Percentiles rank a stretch among this genome's conserved stretches.
Evolutionary conservation across 2,329 filamentous ascomycete species (phyloP).

Genomic region (Fusarium sp.): DNA sequence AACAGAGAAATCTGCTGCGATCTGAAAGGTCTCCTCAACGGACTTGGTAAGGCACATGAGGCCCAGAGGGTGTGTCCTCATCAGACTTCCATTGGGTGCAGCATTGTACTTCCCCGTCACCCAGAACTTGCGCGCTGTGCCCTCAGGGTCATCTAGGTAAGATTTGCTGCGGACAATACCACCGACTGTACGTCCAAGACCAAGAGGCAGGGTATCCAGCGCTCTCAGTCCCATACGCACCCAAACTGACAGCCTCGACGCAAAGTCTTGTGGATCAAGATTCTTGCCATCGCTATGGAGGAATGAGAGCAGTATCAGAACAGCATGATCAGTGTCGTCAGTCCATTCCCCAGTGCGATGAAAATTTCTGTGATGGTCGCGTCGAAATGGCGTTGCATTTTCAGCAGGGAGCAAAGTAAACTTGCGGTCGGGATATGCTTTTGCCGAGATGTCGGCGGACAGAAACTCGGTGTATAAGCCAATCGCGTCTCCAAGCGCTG

Average conservation of each 20-base stretch:
- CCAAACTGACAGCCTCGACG: slow-evolving; percentile 57
- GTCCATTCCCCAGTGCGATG: slow-evolving; percentile 58
- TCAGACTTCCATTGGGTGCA: slow-evolving; percentile 62
- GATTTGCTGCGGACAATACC: slow-evolving; percentile 52
- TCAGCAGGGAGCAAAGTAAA: slow-evolving; percentile 52
- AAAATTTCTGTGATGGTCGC: slow-evolving; percentile 56
- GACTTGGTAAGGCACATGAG: slow-evolving; percentile 55
- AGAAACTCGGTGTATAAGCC: slow-evolving; percentile 65
- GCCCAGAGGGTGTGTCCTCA: slow-evolving; percentile 62
- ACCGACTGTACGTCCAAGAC: slow-evolving; percentile 58
- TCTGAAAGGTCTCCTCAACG: slow-evolving; percentile 54
- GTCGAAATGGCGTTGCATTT: slow-evolving; percentile 51
- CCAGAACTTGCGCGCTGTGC: slow-evolving; percentile 54
- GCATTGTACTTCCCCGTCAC: slow-evolving; percentile 48
- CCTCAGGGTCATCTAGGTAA: slow-evolving; percentile 53
- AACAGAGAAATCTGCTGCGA: slow-evolving; percentile 53
- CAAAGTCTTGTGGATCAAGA: slow-evolving; percentile 53
- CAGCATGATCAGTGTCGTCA: slow-evolving; percentile 64
- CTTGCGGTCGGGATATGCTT: slow-evolving; percentile 49
- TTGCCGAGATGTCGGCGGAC: slow-evolving; percentile 46
- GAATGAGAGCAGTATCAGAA: slow-evolving; percentile 59
- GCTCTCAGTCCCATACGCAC: slow-evolving; percentile 56
- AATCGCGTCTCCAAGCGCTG: slow-evolving; percentile 63
- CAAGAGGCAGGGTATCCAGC: slow-evolving; percentile 57
- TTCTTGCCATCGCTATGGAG: slow-evolving; percentile 53